Conservation (phyloP, 2,329 filamentous ascomycete genomes). For the Pyrenophora seminiperda region DNA sequence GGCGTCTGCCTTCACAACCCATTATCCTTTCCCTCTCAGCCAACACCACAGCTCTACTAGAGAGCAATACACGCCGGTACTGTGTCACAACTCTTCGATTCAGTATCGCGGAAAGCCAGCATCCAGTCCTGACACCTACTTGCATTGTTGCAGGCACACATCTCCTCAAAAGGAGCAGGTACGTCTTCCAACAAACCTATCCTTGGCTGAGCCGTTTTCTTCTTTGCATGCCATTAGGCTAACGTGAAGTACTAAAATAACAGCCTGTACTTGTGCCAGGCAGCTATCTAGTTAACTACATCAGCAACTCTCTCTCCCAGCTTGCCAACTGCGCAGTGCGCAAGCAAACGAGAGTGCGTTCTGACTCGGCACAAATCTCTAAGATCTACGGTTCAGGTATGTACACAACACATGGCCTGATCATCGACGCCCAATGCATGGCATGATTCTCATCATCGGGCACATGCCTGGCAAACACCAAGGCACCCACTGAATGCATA, state of each 20-base stretch:
- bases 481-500: background rate
- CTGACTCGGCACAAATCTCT: background rate
- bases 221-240: background rate
- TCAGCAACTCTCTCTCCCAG: background rate
- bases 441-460: background rate
- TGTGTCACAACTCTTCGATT: too few species aligned
- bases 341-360: background rate
- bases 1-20: background rate
- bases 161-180: background rate
- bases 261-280: background rate
- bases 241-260: background rate
- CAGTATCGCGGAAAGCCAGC: too few species aligned
- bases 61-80: too few species aligned
- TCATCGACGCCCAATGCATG: too few species aligned
- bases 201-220: too few species aligned
- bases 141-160: too few species aligned
- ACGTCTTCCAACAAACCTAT: too few species aligned
- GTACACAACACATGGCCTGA: background rate
- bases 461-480: background rate
- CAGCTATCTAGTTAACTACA: background rate
- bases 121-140: too few species aligned
- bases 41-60: too few species aligned
- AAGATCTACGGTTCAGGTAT: slow-evolving; percentile 9
- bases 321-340: background rate
- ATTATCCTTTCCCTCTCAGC: background rate